Evolutionary conservation across 345 rosid genomes (phyloP).

Genomic region (Balakata baccata): DNA sequence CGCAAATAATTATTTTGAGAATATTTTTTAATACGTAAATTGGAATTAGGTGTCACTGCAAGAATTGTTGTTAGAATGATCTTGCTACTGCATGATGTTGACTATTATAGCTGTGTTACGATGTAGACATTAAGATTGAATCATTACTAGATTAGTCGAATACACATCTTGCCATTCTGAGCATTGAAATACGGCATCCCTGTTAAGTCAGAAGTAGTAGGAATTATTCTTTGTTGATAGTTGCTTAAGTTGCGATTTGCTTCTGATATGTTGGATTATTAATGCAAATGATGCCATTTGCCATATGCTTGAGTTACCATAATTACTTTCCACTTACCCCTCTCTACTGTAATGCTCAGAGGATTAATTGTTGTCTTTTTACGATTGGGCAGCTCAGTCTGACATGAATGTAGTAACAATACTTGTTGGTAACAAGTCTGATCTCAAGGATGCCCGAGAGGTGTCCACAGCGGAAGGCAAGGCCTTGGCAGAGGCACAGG

Average conservation of each 20-base stretch:
- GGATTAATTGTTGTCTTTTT: conserved; percentile 19
- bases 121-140: background rate
- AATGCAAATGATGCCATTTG: background rate
- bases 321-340: background rate
- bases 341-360: background rate
- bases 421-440: conserved; percentile 86
- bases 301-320: no score
- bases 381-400: conserved; percentile 69
- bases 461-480: conserved; percentile 84
- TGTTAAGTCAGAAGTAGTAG: background rate
- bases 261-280: background rate
- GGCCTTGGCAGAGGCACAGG: conserved; percentile 78
- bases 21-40: background rate
- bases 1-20: background rate
- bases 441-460: conserved; percentile 89
- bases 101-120: background rate
- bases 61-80: background rate
- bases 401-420: conserved; percentile 98
- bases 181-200: background rate
- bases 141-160: background rate
- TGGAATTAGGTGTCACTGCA: background rate
- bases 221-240: background rate
- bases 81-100: background rate
- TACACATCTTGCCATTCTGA: background rate
- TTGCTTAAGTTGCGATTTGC: background rate